These are phyloP conservation scores for Fusarium irregulare DNA, from an alignment of 2,329 filamentous ascomycete species.

Conservation along the genomic window DNA sequence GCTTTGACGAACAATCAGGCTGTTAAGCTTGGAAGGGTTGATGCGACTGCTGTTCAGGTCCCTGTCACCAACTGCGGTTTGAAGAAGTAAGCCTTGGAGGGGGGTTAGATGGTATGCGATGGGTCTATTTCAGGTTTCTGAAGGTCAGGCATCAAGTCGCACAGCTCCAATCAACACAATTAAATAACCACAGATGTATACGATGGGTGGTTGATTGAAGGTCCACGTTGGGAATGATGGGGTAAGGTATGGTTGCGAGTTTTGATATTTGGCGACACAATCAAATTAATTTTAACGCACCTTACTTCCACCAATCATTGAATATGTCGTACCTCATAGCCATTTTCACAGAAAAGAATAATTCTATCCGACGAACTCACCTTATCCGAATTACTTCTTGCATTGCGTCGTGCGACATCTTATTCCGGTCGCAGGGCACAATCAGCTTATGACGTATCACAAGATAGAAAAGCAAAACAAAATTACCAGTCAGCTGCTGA, in stretches of 20 bases:
- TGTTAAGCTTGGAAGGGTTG: conserved; percentile 61
- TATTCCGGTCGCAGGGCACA: fast-evolving
- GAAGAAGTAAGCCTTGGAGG: neutral
- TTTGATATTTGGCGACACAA: neutral
- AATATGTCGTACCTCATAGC: fast-evolving
- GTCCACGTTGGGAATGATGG: no score
- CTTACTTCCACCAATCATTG: neutral
- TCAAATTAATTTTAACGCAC: neutral
- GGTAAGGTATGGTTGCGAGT: neutral
- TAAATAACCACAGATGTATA: no score
- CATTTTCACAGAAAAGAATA: neutral
- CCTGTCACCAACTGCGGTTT: conserved; percentile 54
- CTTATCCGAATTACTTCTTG: neutral
- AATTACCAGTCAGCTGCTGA: neutral
- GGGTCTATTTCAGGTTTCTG: no score
- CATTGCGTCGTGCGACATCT: neutral
- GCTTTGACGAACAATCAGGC: conserved; percentile 64
- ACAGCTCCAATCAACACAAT: no score
- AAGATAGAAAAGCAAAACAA: no score
- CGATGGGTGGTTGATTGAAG: no score
- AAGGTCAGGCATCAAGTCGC: no score
- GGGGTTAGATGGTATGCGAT: no score
- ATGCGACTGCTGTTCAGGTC: conserved; percentile 61
- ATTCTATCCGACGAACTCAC: no score
- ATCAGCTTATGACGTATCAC: neutral